Conservation (phyloP, 768 basidiomycete species). For the Lactarius trivialis region DNA sequence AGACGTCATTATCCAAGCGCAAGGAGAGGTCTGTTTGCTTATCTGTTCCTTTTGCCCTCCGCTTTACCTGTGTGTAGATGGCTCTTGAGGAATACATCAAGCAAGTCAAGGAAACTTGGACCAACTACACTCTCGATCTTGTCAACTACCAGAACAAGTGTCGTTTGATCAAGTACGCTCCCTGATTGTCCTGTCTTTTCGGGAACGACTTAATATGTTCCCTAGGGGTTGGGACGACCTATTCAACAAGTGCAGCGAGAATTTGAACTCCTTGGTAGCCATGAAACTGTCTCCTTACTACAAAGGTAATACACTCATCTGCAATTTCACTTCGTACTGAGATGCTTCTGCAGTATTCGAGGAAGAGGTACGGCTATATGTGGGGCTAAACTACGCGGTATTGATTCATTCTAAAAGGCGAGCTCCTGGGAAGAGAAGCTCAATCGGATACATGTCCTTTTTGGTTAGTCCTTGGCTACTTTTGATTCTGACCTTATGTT, state of each 20-base stretch:
- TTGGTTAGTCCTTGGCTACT: conserved; percentile 48
- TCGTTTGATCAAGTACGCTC: conserved; percentile 73
- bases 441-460: conserved; percentile 92
- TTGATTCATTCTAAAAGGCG: conserved; percentile 40
- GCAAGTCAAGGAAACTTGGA: conserved; percentile 96
- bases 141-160: conserved; percentile 99
- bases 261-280: conserved; percentile 88
- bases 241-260: conserved; percentile 95
- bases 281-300: conserved; percentile 99
- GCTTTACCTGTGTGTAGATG: conserved; percentile 53
- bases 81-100: conserved; percentile 93
- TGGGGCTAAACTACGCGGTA: background rate
- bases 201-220: background rate
- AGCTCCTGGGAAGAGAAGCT: conserved; percentile 95
- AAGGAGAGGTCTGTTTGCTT: conserved; percentile 69
- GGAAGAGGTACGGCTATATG: conserved; percentile 55
- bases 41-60: conserved; percentile 16
- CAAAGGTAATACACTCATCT: conserved; percentile 53
- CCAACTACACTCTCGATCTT: conserved; percentile 88
- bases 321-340: conserved; percentile 11
- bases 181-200: background rate
- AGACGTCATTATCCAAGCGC: conserved; percentile 94
- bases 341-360: conserved; percentile 60
- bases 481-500: conserved; percentile 1
- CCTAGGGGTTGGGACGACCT: conserved; percentile 92